Conservation (phyloP, 371 early-diverging fungal genomes). For the Actinomortierella ambigua region DNA sequence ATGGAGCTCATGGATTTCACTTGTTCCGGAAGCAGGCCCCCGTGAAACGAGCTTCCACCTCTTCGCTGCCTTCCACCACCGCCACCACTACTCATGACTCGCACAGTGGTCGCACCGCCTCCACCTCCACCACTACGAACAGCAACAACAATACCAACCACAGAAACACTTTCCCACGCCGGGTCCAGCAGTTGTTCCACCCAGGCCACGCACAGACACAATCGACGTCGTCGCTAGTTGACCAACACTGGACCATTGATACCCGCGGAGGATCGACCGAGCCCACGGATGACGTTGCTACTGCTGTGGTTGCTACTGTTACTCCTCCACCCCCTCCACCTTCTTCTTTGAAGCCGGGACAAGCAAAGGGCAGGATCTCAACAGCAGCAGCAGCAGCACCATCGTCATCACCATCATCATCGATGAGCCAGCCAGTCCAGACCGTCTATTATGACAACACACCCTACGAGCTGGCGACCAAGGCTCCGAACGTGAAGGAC, state of each 20-base stretch:
- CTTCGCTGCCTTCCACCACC: background rate
- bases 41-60: background rate
- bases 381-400: conserved; percentile 10
- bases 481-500: conserved; percentile 4
- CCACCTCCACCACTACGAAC: conserved; percentile 4
- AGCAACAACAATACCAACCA: background rate
- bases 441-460: background rate
- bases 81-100: background rate
- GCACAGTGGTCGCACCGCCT: conserved; percentile 15
- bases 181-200: conserved; percentile 30
- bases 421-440: background rate
- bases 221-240: conserved; percentile 26
- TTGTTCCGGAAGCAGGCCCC: conserved; percentile 3
- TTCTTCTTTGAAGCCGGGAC: conserved; percentile 3
- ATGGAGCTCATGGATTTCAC: background rate
- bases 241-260: conserved; percentile 1
- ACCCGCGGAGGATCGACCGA: background rate
- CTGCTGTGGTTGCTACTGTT: background rate
- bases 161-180: conserved; percentile 7
- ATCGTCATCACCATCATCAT: conserved; percentile 6
- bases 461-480: too few species aligned
- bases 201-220: conserved; percentile 31
- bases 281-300: background rate
- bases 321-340: background rate
- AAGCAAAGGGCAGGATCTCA: conserved; percentile 4